These are phyloP conservation scores for Bipolaris zeicola DNA, from an alignment of 2,329 filamentous ascomycete genomes.

Conservation along the genomic window DNA sequence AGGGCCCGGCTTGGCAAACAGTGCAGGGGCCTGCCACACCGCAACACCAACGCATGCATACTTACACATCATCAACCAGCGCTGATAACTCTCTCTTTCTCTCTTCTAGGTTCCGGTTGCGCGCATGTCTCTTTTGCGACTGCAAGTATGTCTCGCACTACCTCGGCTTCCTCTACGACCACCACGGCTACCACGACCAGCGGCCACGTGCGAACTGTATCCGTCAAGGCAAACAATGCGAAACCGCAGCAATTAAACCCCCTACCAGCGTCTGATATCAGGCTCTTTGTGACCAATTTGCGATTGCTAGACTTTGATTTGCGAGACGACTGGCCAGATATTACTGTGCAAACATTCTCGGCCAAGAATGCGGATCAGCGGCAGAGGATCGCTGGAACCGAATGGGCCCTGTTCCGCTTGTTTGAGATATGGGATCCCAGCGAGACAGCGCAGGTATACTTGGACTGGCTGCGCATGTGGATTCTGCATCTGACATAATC, in stretches of 20 bases:
- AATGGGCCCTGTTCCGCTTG: slow-evolving; percentile 90
- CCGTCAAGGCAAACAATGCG: slow-evolving; percentile 39
- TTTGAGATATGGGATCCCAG: slow-evolving; percentile 83
- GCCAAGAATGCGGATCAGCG: slow-evolving; percentile 76
- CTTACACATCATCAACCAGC: too few species aligned
- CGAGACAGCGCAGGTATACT: slow-evolving; percentile 70
- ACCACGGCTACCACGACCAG: slow-evolving; percentile 17
- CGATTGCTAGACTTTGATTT: slow-evolving; percentile 80
- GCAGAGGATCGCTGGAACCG: slow-evolving; percentile 78
- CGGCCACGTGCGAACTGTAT: slow-evolving; percentile 35
- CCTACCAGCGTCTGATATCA: slow-evolving; percentile 35
- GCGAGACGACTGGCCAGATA: slow-evolving; percentile 77
- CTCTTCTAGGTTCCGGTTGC: not conserved
- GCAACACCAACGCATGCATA: slow-evolving; percentile 16
- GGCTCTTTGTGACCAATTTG: slow-evolving; percentile 80
- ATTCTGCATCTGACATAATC: slow-evolving; percentile 2
- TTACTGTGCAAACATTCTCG: slow-evolving; percentile 72
- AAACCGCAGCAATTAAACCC: slow-evolving; percentile 29
- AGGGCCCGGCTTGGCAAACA: slow-evolving; percentile 24
- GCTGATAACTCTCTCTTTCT: too few species aligned
- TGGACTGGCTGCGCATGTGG: not conserved
- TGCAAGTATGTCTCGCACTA: slow-evolving; percentile 36
- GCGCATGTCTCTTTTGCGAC: slow-evolving; percentile 1
- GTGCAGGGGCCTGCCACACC: slow-evolving; percentile 16
- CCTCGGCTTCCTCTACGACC: slow-evolving; percentile 30